Base-by-base conservation (phyloP, 306 rosid genomes). In the Lathyrus tuberosus region DNA sequence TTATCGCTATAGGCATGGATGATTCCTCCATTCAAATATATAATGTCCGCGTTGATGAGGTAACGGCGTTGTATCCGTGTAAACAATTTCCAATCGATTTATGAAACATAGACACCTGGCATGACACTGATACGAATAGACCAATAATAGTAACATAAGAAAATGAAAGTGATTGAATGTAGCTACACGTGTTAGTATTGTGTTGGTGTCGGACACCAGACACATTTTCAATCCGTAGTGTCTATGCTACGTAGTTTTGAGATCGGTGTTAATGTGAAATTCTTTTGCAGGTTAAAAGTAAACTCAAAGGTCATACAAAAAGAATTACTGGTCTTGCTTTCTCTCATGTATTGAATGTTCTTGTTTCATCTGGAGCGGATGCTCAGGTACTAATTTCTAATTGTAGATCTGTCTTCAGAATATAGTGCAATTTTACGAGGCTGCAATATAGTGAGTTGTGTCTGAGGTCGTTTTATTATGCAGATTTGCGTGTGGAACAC, bases 1-100 rank as follows among this genome's bases (percentile, higher is more conserved):
- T 94, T 68, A 94, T 94, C 53, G 98, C 98, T 65, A 94, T 94
- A 71, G 99, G 99, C 63, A 94, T 91, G 99, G 99, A 91, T 71
- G 99, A 94, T 82, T 94, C 97, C 40, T 76, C 97, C n/a, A 88
- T 94, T 85, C 99, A 94, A 81, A 94, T 94, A 78, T 94, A 94
- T 66, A 91, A 94, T 66, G 97, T 94, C 59, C 97, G 99, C 0
- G 99, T 94, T 35, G 99, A 94, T 71, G 99, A 94, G 97, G 99
- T 94, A 87, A 65, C 67, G 3, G 3, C 72, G 43, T 17, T 18
- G 59, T 64, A 52, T 35, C 40, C 7, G 10, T 30, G 11, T 53
- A 47, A 53, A 53, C 37, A 30, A 26, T 37, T 73, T 78, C 74
- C 41, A 52, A 46, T 40, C 46, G 61, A 52, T 62, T 61, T 4